These are phyloP conservation scores for Reutealis trisperma DNA, from an alignment of 345 rosid species.

Conservation along the genomic window DNA sequence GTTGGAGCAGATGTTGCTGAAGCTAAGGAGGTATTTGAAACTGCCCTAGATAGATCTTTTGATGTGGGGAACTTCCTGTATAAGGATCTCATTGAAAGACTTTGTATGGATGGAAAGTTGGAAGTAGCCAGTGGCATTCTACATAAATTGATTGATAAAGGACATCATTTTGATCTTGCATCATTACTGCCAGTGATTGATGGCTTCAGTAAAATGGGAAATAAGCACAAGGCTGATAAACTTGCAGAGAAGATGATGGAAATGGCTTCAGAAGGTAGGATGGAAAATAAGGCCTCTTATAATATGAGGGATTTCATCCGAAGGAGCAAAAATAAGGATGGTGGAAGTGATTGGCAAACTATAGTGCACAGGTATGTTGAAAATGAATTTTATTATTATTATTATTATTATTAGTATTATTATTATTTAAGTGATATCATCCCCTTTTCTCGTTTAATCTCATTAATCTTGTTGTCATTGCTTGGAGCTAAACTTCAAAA, in stretches of 20 bases:
- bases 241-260: conserved; percentile 90
- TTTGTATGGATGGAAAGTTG: conserved; percentile 64
- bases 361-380: conserved; percentile 65
- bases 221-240: conserved; percentile 66
- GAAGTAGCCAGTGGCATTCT: conserved; percentile 67
- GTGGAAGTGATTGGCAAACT: conserved; percentile 59
- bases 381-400: neutral
- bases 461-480: conserved; percentile 14
- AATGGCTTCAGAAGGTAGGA: conserved; percentile 59
- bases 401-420: neutral
- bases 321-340: conserved; percentile 39
- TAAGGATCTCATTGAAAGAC: conserved; percentile 64
- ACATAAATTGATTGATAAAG: conserved; percentile 60
- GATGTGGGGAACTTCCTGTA: conserved; percentile 64
- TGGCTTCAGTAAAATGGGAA: conserved; percentile 63
- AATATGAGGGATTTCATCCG: conserved; percentile 27
- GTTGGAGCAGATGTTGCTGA: conserved; percentile 57
- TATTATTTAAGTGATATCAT: neutral
- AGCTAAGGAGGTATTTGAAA: conserved; percentile 70
- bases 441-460: neutral
- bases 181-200: conserved; percentile 90
- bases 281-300: conserved; percentile 41
- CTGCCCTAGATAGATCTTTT: conserved; percentile 65
- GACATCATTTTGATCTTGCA: conserved; percentile 80
- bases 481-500: conserved; percentile 10